phyloP scores from a whole-genome alignment of 2,329 filamentous ascomycete species.

The Aspergillus fischeri region DNA sequence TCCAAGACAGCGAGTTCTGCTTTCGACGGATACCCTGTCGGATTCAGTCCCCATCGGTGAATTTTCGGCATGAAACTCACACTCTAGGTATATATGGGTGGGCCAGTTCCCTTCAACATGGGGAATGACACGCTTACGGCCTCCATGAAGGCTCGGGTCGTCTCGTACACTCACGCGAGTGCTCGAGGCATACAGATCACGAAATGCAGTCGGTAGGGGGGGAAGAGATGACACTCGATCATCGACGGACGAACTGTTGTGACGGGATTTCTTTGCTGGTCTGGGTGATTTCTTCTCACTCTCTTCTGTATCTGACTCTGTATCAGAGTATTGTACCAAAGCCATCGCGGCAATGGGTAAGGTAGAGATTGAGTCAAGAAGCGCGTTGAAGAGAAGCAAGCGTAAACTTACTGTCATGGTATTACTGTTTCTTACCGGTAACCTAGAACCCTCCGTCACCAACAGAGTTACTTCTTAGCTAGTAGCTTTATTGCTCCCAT shows the following conservation, averaged over 20 bases:
- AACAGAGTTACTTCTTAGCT: background rate
- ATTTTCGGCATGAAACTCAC: slow-evolving; percentile 50
- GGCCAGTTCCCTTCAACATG: slow-evolving; percentile 91
- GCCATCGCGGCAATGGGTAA: slow-evolving; percentile 43
- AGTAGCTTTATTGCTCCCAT: too few relatives aligned
- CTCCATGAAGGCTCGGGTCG: slow-evolving; percentile 79
- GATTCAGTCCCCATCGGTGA: slow-evolving; percentile 8
- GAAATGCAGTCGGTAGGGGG: slow-evolving; percentile 74
- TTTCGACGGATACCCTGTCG: slow-evolving; percentile 39
- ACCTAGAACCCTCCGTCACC: too few relatives aligned
- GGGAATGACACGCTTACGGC: slow-evolving; percentile 74
- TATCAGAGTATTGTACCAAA: slow-evolving; percentile 61
- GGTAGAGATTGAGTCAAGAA: background rate
- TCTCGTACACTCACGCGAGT: slow-evolving; percentile 73
- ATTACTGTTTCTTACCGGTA: background rate
- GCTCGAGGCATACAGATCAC: slow-evolving; percentile 82
- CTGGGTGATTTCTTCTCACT: slow-evolving; percentile 10
- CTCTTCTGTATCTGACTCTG: slow-evolving; percentile 35
- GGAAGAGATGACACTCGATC: slow-evolving; percentile 49
- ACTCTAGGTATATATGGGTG: slow-evolving; percentile 87
- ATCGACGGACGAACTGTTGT: slow-evolving; percentile 7
- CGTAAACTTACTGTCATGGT: background rate
- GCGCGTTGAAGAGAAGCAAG: background rate
- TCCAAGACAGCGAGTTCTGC: slow-evolving; percentile 31
- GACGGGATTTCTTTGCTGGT: slow-evolving; percentile 23